Conservation (phyloP, 352 stramenopile species). For the Globisporangium radiosum region DNA sequence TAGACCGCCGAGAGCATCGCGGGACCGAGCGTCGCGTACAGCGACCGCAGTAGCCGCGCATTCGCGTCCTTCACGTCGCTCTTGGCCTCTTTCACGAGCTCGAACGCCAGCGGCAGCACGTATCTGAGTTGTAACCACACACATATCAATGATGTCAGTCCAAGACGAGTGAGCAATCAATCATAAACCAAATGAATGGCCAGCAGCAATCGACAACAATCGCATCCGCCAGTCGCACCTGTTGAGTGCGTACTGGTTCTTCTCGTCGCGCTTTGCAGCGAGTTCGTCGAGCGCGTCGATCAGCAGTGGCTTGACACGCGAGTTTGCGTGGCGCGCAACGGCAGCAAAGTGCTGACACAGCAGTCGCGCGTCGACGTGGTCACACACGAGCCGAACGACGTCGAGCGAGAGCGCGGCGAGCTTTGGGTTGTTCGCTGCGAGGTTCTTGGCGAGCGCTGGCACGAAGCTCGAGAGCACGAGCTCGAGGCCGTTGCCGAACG, state of each 20-base stretch:
- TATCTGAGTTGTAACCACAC: slow-evolving; percentile 21
- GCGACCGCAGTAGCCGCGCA: slow-evolving; percentile 25
- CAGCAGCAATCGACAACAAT: too few relatives aligned
- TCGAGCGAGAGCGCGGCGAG: slow-evolving; percentile 34
- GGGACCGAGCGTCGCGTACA: slow-evolving; percentile 19
- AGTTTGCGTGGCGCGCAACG: slow-evolving; percentile 44
- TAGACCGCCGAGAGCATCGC: slow-evolving; percentile 17
- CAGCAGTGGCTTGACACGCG: slow-evolving; percentile 47
- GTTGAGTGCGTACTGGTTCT: slow-evolving; percentile 45
- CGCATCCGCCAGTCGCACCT: slow-evolving; percentile 10
- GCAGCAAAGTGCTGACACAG: slow-evolving; percentile 53
- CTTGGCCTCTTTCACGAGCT: slow-evolving; percentile 72
- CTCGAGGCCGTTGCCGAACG: slow-evolving; percentile 47
- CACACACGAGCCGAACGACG: slow-evolving; percentile 39
- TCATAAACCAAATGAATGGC: too few relatives aligned
- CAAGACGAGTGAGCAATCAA: too few relatives aligned
- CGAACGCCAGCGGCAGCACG: slow-evolving; percentile 60
- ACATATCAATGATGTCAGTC: too few relatives aligned
- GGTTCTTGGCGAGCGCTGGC: slow-evolving; percentile 43
- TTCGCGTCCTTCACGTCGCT: slow-evolving; percentile 62
- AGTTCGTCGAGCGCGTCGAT: slow-evolving; percentile 47
- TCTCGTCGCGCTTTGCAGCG: slow-evolving; percentile 31
- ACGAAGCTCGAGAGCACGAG: slow-evolving; percentile 50
- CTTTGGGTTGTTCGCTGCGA: slow-evolving; percentile 49
- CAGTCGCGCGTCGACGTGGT: slow-evolving; percentile 33